Base-by-base conservation (phyloP, 345 rosid genomes). In the Populus simonii region DNA sequence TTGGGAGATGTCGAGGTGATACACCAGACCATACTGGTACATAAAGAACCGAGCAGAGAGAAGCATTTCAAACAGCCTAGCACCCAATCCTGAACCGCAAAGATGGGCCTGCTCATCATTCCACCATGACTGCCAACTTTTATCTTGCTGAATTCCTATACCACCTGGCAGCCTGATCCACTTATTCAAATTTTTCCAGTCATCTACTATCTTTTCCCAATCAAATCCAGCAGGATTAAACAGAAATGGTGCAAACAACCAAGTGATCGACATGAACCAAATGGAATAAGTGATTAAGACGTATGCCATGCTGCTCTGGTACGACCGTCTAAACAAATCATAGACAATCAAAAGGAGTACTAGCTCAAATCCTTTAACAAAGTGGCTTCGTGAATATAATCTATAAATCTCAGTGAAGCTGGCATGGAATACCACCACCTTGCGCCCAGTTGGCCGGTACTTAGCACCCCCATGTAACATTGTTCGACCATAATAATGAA, bases 41-140 rank as follows among this genome's bases (percentile, higher is more conserved):
- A 95, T 82, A 51, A 95, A 95, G 83, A 95, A 95, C 65, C 98
- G 91, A 77, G 88, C 79, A 67, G 98, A 93, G 38, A 95, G 90
- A 81, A 95, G 75, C 3, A 95, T 85, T 84, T 95, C 98, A 31
- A 90, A 81, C 71, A 88, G 71, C 70, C 96, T 88, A 81, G 97
- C 94, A 20, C 89, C 92, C 23, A 90, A 80, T 57, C 98, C 94
- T 10, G 95, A 92, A 69, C 83, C 90, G 71, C 83, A 89, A 59
- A 95, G 90, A 84, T 92, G 99, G 36, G 89, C 88, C 85, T 95
- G 99, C 79, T 93, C 98, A 25, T 93, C 97, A 36, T 81, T 83
- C 99, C 99, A 95, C 99, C 99, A 95, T 22, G 99, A 93, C 75
- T 95, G 90, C 99, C 99, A 95, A 84, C 99, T 95, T 84, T 92